phyloP scores from a whole-genome alignment of 2,329 filamentous ascomycete species.

The Colletotrichum magnum region DNA sequence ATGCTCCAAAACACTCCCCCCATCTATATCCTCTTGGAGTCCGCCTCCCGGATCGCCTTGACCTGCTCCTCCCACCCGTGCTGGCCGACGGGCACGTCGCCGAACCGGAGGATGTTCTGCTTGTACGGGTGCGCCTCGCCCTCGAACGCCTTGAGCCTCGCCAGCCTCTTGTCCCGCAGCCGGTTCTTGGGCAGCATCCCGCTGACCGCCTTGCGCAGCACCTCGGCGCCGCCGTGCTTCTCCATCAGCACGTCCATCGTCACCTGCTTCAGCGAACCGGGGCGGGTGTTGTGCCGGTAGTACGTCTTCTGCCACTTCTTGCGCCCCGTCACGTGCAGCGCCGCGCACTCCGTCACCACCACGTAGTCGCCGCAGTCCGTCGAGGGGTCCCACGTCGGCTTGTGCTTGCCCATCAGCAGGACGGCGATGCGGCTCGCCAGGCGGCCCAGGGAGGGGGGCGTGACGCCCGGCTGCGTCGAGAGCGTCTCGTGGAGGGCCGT shows the following conservation, averaged over 20 bases:
- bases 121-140: slow-evolving; percentile 93
- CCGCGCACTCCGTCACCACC: slow-evolving; percentile 89
- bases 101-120: slow-evolving; percentile 84
- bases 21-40: slow-evolving; percentile 64
- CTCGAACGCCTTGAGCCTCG: slow-evolving; percentile 94
- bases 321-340: slow-evolving; percentile 89
- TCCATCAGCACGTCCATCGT: slow-evolving; percentile 96
- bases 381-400: slow-evolving; percentile 96
- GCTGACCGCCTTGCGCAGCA: slow-evolving; percentile 90
- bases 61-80: slow-evolving; percentile 68
- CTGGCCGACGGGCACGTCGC: slow-evolving; percentile 68
- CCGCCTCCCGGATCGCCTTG: slow-evolving; percentile 64
- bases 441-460: slow-evolving; percentile 87
- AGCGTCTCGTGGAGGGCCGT: slow-evolving; percentile 75
- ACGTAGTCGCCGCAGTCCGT: slow-evolving; percentile 99
- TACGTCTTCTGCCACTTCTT: slow-evolving; percentile 96
- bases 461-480: slow-evolving; percentile 69
- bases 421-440: slow-evolving; percentile 89
- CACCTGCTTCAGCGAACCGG: slow-evolving; percentile 87
- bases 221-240: slow-evolving; percentile 94
- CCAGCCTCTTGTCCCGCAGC: slow-evolving; percentile 88
- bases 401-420: slow-evolving; percentile 98
- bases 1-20: background rate
- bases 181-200: slow-evolving; percentile 99
- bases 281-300: slow-evolving; percentile 93